Conservation (phyloP, 352 stramenopile species). For the Globisporangium paroecandrum region DNA sequence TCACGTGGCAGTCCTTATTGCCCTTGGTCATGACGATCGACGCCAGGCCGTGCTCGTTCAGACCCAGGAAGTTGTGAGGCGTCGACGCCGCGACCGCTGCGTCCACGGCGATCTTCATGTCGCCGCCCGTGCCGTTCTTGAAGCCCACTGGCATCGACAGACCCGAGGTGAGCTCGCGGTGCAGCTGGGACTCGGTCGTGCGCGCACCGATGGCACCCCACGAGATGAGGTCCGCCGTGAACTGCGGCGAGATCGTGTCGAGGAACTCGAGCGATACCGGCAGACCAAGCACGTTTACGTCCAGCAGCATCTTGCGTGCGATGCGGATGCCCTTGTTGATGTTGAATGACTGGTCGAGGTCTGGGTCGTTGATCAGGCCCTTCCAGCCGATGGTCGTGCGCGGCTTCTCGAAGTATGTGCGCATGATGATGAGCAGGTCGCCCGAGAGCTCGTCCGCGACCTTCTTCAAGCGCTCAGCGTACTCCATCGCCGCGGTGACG, state of each 20-base stretch:
- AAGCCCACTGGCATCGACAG: conserved; percentile 89
- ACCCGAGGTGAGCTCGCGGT: conserved; percentile 86
- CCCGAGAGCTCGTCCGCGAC: conserved; percentile 70
- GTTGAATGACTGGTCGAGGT: conserved; percentile 86
- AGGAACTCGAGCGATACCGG: conserved; percentile 78
- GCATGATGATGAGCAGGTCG: conserved; percentile 88
- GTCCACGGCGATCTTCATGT: conserved; percentile 81
- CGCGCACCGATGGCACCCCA: conserved; percentile 83
- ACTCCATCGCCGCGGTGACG: conserved; percentile 81
- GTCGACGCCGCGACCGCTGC: conserved; percentile 60
- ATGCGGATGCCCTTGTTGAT: conserved; percentile 88
- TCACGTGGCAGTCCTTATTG: conserved; percentile 85
- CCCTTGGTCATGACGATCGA: conserved; percentile 84
- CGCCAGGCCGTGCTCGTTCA: conserved; percentile 77
- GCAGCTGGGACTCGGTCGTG: conserved; percentile 85
- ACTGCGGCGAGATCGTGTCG: conserved; percentile 81
- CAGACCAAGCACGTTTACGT: conserved; percentile 77
- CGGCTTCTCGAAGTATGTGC: conserved; percentile 90
- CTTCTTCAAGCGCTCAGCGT: conserved; percentile 53
- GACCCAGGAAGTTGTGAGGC: conserved; percentile 77
- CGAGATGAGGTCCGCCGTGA: conserved; percentile 72
- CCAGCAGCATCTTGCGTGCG: conserved; percentile 77
- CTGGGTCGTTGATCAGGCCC: conserved; percentile 88
- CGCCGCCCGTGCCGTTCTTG: conserved; percentile 88
- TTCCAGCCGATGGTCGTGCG: conserved; percentile 89